Evolutionary conservation across 208 protist genomes (phyloP).

Genomic region (Wallacemonas sp.): DNA sequence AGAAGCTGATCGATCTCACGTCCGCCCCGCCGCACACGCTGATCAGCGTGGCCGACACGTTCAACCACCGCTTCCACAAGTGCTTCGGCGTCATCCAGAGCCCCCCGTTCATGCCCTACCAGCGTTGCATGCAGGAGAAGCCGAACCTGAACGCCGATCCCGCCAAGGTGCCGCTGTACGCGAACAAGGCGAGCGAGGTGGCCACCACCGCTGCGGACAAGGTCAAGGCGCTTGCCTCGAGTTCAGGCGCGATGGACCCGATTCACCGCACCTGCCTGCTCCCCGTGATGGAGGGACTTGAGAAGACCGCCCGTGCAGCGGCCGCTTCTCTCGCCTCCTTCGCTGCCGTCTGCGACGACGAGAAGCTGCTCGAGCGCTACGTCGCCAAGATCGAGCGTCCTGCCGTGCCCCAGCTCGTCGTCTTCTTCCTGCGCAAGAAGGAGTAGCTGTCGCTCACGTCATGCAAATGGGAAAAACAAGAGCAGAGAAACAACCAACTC

Average conservation of each 20-base stretch:
- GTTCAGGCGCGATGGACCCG: slow-evolving; percentile 26
- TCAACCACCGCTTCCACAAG: slow-evolving; percentile 80
- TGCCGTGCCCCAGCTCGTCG: slow-evolving; percentile 41
- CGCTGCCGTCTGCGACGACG: slow-evolving; percentile 46
- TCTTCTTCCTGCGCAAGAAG: slow-evolving; percentile 55
- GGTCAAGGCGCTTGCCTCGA: slow-evolving; percentile 36
- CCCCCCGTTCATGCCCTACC: slow-evolving; percentile 71
- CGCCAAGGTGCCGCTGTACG: slow-evolving; percentile 40
- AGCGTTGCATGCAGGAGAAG: slow-evolving; percentile 60
- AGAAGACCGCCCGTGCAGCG: slow-evolving; percentile 50
- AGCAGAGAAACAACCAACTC: background rate
- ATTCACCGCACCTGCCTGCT: slow-evolving; percentile 37
- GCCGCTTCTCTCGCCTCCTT: slow-evolving; percentile 51
- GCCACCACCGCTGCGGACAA: slow-evolving; percentile 53
- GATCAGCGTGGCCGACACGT: slow-evolving; percentile 64
- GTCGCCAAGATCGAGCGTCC: slow-evolving; percentile 47
- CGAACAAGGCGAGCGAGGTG: slow-evolving; percentile 57
- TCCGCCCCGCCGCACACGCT: slow-evolving; percentile 48
- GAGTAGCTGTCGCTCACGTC: no score
- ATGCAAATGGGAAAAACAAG: slow-evolving; percentile 9
- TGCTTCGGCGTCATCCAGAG: slow-evolving; percentile 71
- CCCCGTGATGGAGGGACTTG: slow-evolving; percentile 38
- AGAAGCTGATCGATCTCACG: slow-evolving; percentile 69
- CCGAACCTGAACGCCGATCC: slow-evolving; percentile 35
- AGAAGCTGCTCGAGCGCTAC: slow-evolving; percentile 49